A percentile compares a stretch with the other conserved stretches of the same genome.
Evolutionary conservation across 257 asterid genomes (phyloP).

Genomic region (Solanum lignicaule): DNA sequence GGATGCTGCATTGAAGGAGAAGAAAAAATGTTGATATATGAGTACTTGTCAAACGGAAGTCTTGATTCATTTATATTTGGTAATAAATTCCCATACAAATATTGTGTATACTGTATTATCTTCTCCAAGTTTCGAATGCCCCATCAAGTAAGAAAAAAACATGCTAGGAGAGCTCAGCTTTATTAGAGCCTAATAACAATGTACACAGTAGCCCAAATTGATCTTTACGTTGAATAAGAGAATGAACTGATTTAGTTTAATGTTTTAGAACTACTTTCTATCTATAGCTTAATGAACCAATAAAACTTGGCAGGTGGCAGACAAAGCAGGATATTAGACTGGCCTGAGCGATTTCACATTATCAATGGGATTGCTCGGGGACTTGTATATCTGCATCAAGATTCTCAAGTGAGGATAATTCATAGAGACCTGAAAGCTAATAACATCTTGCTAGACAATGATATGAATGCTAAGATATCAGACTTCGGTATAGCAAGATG

Average conservation of each 20-base stretch:
- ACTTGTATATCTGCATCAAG: constrained; percentile 44
- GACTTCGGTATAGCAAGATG: constrained; percentile 41
- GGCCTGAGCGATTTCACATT: constrained; percentile 34
- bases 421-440: constrained; percentile 44
- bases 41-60: constrained; percentile 44
- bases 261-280: not conserved
- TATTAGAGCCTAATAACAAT: not conserved
- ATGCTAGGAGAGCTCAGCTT: not conserved
- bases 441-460: constrained; percentile 34
- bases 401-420: constrained; percentile 30
- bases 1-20: constrained; percentile 43
- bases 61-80: constrained; percentile 41
- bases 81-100: not conserved
- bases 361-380: constrained; percentile 41
- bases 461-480: constrained; percentile 44
- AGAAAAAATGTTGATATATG: constrained; percentile 41
- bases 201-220: not conserved
- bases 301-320: constrained; percentile 10
- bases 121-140: not conserved
- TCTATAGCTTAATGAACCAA: not conserved
- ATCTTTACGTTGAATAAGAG: not conserved
- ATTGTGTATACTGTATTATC: not conserved
- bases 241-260: not conserved
- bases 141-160: not conserved
- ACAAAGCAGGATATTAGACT: constrained; percentile 13